Evolutionary conservation across 352 stramenopile genomes (phyloP).

Genomic region (Pythium pyrilobum): DNA sequence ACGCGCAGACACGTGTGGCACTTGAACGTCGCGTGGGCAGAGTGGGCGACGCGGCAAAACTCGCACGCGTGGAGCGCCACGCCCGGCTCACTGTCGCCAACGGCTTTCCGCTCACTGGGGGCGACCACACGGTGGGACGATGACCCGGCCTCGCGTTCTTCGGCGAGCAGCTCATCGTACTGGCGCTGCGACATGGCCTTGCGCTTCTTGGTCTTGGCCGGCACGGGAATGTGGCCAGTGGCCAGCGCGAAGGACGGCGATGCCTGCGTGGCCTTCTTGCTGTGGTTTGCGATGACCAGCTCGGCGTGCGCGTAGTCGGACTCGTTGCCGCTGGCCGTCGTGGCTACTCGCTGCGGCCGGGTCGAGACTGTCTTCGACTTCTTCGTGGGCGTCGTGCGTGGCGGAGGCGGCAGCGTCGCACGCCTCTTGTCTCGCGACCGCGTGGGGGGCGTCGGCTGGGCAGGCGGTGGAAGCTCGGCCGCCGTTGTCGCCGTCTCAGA

Average conservation of each 20-base stretch:
- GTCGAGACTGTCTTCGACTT: not conserved
- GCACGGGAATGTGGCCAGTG: too few relatives aligned
- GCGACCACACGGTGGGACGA: not conserved
- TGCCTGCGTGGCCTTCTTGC: not conserved
- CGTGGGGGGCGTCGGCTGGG: not conserved
- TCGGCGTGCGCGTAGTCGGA: not conserved
- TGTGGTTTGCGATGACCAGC: not conserved
- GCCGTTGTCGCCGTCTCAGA: too few relatives aligned
- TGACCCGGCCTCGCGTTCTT: not conserved
- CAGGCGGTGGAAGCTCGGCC: not conserved
- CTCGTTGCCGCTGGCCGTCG: not conserved
- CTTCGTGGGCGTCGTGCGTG: not conserved
- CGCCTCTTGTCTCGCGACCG: too few relatives aligned
- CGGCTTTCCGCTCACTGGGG: not conserved
- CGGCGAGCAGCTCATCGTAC: slow-evolving; percentile 5
- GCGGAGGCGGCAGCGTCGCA: not conserved
- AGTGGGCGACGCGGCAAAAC: slow-evolving; percentile 6
- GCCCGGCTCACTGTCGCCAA: not conserved
- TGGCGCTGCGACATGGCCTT: slow-evolving; percentile 13
- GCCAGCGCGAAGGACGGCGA: too few relatives aligned
- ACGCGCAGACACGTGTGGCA: slow-evolving; percentile 10
- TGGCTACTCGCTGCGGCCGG: not conserved
- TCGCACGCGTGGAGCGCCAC: slow-evolving; percentile 3
- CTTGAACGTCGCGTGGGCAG: slow-evolving; percentile 1
- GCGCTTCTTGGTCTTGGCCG: slow-evolving; percentile 2